These are phyloP conservation scores for Strobilomyces confusus DNA, from an alignment of 768 basidiomycete species.

Conservation along the genomic window DNA sequence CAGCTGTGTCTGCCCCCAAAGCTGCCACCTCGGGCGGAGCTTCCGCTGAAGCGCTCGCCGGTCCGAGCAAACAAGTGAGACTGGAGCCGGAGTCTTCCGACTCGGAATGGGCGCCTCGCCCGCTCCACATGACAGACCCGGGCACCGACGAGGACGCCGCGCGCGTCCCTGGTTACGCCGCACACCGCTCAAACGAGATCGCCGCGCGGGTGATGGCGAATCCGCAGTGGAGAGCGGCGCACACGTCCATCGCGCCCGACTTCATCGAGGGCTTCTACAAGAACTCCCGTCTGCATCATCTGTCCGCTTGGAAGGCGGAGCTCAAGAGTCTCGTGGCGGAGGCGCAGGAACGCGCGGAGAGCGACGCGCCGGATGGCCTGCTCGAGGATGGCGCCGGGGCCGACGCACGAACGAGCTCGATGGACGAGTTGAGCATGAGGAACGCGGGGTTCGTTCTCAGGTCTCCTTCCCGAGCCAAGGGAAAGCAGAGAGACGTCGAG, in stretches of 20 bases:
- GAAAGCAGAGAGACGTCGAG: constrained; percentile 50
- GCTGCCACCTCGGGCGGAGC: not conserved
- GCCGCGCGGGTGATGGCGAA: constrained; percentile 80
- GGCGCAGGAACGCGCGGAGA: constrained; percentile 71
- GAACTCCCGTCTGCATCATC: constrained; percentile 89
- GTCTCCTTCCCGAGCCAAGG: constrained; percentile 47
- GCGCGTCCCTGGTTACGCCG: constrained; percentile 61
- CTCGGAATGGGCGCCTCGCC: constrained; percentile 13
- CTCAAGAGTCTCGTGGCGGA: constrained; percentile 73
- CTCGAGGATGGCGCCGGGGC: not conserved
- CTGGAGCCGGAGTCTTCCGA: not conserved
- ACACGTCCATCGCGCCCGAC: constrained; percentile 82
- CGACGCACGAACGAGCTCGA: not conserved
- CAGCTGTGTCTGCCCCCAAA: not conserved
- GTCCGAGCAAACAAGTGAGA: constrained; percentile 1
- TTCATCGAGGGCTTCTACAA: constrained; percentile 84
- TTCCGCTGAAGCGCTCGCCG: not conserved
- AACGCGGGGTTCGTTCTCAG: constrained; percentile 46
- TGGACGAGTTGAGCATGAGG: constrained; percentile 45
- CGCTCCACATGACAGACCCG: constrained; percentile 42
- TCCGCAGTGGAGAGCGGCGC: constrained; percentile 78
- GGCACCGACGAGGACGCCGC: constrained; percentile 39
- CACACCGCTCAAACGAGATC: constrained; percentile 60
- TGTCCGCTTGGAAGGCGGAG: constrained; percentile 91
- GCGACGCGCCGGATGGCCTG: constrained; percentile 16